Percentiles rank a stretch among this genome's conserved stretches.
phyloP scores from a whole-genome alignment of 1,139 yeast species.

The Suhomyces atakaporum region DNA sequence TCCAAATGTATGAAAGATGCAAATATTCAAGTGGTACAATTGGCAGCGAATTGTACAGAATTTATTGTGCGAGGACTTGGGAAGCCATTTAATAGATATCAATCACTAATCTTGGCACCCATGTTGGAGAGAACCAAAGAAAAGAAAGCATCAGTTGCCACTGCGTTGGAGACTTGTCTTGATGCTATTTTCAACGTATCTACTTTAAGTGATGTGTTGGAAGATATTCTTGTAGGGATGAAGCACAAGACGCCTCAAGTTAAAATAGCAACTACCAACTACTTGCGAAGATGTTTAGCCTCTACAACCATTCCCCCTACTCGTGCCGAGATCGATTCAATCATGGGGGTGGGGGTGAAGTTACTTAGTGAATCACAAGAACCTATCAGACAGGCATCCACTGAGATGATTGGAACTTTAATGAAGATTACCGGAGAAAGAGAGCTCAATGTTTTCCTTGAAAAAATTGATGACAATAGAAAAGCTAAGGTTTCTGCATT shows the following conservation, averaged over 20 bases:
- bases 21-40: conserved; percentile 81
- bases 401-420: conserved; percentile 77
- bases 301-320: conserved; percentile 53
- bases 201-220: conserved; percentile 59
- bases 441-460: conserved; percentile 60
- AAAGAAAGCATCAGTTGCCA: conserved; percentile 76
- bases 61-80: conserved; percentile 69
- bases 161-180: conserved; percentile 64
- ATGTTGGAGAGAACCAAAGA: conserved; percentile 85
- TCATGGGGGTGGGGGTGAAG: conserved; percentile 58
- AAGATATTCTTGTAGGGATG: conserved; percentile 60
- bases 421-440: conserved; percentile 82
- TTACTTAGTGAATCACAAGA: conserved; percentile 81
- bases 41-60: conserved; percentile 72
- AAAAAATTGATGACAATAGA: conserved; percentile 72
- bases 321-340: conserved; percentile 53
- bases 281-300: conserved; percentile 64
- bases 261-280: conserved; percentile 67
- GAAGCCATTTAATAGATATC: conserved; percentile 55
- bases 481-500: conserved; percentile 66
- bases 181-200: conserved; percentile 61
- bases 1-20: conserved; percentile 87
- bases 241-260: conserved; percentile 84
- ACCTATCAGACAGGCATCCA: conserved; percentile 77
- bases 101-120: conserved; percentile 55